These are phyloP conservation scores for Anthostomella pinea DNA, from an alignment of 2,329 filamentous ascomycete genomes.

Conservation along the genomic window DNA sequence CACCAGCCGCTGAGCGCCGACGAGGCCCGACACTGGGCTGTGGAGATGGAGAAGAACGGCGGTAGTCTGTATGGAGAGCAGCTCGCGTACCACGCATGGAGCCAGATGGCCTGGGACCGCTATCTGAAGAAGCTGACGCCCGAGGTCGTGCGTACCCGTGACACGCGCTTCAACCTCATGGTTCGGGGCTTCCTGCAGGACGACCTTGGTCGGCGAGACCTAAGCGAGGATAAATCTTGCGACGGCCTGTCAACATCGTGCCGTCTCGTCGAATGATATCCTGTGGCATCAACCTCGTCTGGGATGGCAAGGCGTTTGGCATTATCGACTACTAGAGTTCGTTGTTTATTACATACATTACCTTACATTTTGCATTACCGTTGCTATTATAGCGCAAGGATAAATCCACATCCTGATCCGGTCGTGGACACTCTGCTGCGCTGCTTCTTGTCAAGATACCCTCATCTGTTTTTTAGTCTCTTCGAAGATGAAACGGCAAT, in stretches of 20 bases:
- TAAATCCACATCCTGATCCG: too few relatives aligned
- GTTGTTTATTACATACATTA: too few relatives aligned
- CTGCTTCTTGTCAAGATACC: too few relatives aligned
- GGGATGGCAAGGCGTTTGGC: too few relatives aligned
- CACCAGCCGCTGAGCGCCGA: constrained; percentile 30
- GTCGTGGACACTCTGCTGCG: too few relatives aligned
- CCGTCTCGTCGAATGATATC: neutral
- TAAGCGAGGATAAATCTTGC: neutral
- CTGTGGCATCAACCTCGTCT: too few relatives aligned
- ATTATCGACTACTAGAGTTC: too few relatives aligned
- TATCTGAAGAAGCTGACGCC: constrained; percentile 34
- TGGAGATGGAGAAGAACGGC: constrained; percentile 29
- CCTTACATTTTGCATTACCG: too few relatives aligned
- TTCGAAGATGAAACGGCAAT: too few relatives aligned
- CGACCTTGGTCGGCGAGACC: constrained; percentile 15
- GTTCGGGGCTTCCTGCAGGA: constrained; percentile 31
- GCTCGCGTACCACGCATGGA: constrained; percentile 39
- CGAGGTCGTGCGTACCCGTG: constrained; percentile 27
- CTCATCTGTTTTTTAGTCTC: too few relatives aligned
- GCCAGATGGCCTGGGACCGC: constrained; percentile 35
- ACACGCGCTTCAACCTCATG: constrained; percentile 38
- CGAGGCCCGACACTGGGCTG: constrained; percentile 30
- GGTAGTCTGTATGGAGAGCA: constrained; percentile 36
- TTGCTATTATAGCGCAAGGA: too few relatives aligned
- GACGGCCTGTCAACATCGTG: neutral